Evolutionary conservation across 2,329 filamentous ascomycete species (phyloP), one percentile per base, ranked within the genome.

Genomic region (Cercospora berteroae): DNA sequence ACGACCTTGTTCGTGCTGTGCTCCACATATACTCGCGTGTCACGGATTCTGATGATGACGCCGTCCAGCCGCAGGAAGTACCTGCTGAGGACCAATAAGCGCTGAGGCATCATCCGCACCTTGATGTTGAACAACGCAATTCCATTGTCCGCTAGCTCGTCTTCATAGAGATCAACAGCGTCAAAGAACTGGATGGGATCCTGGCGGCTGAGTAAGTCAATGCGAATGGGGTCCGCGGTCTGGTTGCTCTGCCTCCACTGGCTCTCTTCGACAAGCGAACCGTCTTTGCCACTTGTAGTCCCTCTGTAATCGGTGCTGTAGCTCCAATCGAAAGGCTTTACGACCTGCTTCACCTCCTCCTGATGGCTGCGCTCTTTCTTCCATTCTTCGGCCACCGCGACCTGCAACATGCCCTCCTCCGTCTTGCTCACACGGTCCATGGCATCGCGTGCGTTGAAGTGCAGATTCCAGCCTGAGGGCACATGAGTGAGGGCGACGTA

Each of bases 171-270:
- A 74, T 97, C 89, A 44, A 99, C 93, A 74, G 98, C 93, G 81
- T 98, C 94, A 78, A 96, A 96, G 84, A 98, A 97, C 5, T 96
- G 82, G 71, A 99, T 99, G 0, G 95, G 95, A 78, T 99, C 95
- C 13, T 92, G 91, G 33, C 92, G 88, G 78, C 90, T 93, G 60
- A 99, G 86, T 50, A 98, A 86, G 74, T 94, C 92, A 65, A 97
- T 85, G 4, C 95, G 94, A 69, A 99, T 95, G 64, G 85, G 80
- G 18, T 81, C 81, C n/a, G 80, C 78, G 23, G 81, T 82, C 39
- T 71, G 67, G 29, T 66, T 64, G 4, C 75, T 75, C 52, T 64
- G 63, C 64, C 67, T 68, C 77, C 77, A 76, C 39, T 63, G 58
- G 59, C 56, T 56, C 5, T 61, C 59, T 13, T 66, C 60, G n/a